phyloP scores from a whole-genome alignment of 2,329 filamentous ascomycete genomes.

The Colletotrichum ledebouriae region DNA sequence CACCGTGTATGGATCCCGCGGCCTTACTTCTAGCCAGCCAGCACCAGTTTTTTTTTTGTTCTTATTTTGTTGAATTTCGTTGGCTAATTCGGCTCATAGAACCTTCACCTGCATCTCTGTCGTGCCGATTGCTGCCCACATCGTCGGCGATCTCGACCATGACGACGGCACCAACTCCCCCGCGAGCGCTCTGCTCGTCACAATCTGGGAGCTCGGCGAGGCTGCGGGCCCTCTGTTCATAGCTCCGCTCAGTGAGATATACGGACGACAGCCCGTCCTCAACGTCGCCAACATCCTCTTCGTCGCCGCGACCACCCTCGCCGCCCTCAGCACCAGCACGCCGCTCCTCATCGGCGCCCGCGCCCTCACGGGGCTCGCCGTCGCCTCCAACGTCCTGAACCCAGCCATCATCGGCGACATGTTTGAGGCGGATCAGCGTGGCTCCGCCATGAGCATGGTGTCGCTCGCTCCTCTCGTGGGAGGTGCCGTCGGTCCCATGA shows the following conservation, averaged over 20 bases:
- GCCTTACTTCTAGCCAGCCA: constrained; percentile 9
- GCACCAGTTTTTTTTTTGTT: not conserved
- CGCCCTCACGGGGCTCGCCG: constrained; percentile 71
- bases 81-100: constrained; percentile 48
- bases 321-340: constrained; percentile 60
- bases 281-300: constrained; percentile 66
- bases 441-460: constrained; percentile 69
- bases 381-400: constrained; percentile 73
- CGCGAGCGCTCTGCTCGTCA: constrained; percentile 73
- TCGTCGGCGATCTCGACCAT: constrained; percentile 61
- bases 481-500: constrained; percentile 68
- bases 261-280: constrained; percentile 68
- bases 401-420: constrained; percentile 75
- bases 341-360: constrained; percentile 66
- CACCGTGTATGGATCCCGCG: constrained; percentile 62
- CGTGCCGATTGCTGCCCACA: constrained; percentile 65
- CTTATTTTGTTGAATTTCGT: not conserved
- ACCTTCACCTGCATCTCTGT: constrained; percentile 71
- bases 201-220: constrained; percentile 78
- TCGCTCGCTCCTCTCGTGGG: constrained; percentile 70
- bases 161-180: constrained; percentile 56
- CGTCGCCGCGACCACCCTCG: constrained; percentile 61
- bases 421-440: constrained; percentile 68
- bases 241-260: constrained; percentile 73
- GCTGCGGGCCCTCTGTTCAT: constrained; percentile 71